Percentiles rank a stretch among this genome's conserved stretches.
phyloP scores from a whole-genome alignment of 2,329 filamentous ascomycete species.

The Westerdykella ornata region DNA sequence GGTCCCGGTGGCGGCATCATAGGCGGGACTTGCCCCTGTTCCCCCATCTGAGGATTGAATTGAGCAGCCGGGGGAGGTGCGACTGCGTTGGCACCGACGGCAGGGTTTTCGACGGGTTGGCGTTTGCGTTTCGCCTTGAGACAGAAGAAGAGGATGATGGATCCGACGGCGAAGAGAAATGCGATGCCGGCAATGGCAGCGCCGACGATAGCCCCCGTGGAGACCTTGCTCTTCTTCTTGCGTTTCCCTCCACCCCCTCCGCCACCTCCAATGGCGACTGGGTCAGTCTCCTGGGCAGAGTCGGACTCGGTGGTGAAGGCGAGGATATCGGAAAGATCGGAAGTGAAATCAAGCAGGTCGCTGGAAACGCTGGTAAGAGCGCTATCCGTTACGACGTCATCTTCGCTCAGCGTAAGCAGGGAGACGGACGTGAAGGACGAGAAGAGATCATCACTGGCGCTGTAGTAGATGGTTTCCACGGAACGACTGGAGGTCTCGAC shows the following conservation, averaged over 20 bases:
- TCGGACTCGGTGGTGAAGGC: not conserved
- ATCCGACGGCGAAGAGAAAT: conserved; percentile 12
- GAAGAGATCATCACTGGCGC: conserved; percentile 8
- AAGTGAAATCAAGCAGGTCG: not conserved
- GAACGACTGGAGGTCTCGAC: conserved; percentile 6
- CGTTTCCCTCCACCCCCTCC: conserved; percentile 14
- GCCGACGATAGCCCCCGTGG: conserved; percentile 17
- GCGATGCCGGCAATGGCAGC: conserved; percentile 14
- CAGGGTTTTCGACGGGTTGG: conserved; percentile 12
- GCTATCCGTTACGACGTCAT: conserved; percentile 8
- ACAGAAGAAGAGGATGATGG: conserved; percentile 15
- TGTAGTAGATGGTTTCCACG: conserved; percentile 14
- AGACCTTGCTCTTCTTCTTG: conserved; percentile 12
- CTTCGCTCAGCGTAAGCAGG: conserved; percentile 13
- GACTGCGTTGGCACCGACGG: conserved; percentile 12
- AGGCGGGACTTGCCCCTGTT: conserved; percentile 4
- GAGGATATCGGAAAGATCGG: not conserved
- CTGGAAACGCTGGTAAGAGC: not conserved
- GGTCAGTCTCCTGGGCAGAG: not conserved
- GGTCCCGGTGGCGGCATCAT: not conserved
- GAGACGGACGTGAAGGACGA: conserved; percentile 13
- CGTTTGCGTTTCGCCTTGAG: conserved; percentile 17
- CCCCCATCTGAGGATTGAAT: conserved; percentile 5
- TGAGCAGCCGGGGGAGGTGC: conserved; percentile 13
- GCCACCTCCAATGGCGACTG: conserved; percentile 12